Conservation (phyloP, 1,284 basidiomycete species). For the Trichosporon sp. region DNA sequence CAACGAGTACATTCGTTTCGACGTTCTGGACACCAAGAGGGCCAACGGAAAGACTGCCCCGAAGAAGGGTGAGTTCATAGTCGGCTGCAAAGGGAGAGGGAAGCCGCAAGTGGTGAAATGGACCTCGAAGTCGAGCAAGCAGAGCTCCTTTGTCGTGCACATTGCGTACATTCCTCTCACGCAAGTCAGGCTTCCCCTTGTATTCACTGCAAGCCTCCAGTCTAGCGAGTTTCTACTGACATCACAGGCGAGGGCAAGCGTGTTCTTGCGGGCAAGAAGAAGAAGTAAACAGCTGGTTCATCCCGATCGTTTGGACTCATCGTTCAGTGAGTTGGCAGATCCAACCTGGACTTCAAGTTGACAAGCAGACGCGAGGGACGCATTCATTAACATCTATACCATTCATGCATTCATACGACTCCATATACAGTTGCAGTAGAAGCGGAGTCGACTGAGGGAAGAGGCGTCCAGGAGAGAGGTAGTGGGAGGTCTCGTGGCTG, state of each 20-base stretch:
- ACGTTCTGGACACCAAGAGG: conserved; percentile 41
- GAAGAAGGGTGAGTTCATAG: conserved; percentile 51
- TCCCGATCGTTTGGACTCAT: not conserved
- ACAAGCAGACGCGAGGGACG: not conserved
- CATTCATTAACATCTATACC: conserved; percentile 17
- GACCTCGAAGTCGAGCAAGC: too few species aligned
- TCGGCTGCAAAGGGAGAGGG: not conserved
- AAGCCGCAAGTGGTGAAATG: too few species aligned
- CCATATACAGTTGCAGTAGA: not conserved
- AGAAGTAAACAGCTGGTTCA: conserved; percentile 24
- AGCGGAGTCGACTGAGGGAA: too few species aligned
- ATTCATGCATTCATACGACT: conserved; percentile 27
- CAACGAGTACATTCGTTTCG: conserved; percentile 39
- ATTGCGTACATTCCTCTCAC: too few species aligned
- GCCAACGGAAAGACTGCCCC: conserved; percentile 49
- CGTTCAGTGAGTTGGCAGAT: not conserved
- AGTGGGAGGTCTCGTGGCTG: too few species aligned
- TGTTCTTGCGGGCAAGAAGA: conserved; percentile 27
- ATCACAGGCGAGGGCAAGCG: conserved; percentile 29
- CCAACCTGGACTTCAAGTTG: not conserved
- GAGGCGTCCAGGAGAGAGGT: too few species aligned
- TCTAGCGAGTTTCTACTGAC: not conserved
- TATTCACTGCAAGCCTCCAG: too few species aligned
- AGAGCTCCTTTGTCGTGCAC: too few species aligned
- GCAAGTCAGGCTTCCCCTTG: too few species aligned